phyloP scores from a whole-genome alignment of 805 yeast species.

The Saturnispora ahearnii region DNA sequence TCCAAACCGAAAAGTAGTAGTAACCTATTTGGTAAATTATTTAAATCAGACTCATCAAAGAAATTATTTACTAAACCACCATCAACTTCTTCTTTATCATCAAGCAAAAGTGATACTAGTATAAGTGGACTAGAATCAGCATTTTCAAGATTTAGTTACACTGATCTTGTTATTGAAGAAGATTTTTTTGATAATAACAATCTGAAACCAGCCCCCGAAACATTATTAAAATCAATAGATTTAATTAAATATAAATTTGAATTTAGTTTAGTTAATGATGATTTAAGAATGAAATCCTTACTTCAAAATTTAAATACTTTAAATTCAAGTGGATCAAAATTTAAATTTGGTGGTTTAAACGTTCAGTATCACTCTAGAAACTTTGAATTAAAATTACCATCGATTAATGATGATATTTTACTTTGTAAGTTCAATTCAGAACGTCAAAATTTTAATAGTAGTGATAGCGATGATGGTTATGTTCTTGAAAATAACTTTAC shows the following conservation, averaged over 20 bases:
- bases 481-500: slow-evolving; percentile 5
- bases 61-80: neutral
- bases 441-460: slow-evolving; percentile 14
- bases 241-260: slow-evolving; percentile 16
- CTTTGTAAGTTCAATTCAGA: slow-evolving; percentile 12
- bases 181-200: neutral
- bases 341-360: slow-evolving; percentile 3
- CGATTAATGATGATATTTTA: slow-evolving; percentile 1
- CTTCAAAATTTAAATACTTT: slow-evolving; percentile 13
- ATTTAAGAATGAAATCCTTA: slow-evolving; percentile 16
- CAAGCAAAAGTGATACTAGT: slow-evolving; percentile 1
- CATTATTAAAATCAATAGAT: slow-evolving; percentile 26
- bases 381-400: slow-evolving; percentile 19
- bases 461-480: slow-evolving; percentile 6
- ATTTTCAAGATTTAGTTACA: neutral
- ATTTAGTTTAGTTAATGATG: slow-evolving; percentile 23
- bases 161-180: neutral
- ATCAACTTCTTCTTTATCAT: slow-evolving; percentile 8
- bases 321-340: slow-evolving; percentile 11
- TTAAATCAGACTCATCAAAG: neutral
- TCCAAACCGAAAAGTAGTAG: neutral
- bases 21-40: neutral
- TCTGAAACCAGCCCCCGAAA: slow-evolving; percentile 33
- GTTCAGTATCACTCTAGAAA: slow-evolving; percentile 6
- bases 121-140: neutral